Percentiles rank a stretch among this genome's conserved stretches.
Conservation (phyloP, 2,329 filamentous ascomycete species). For the Metarhizium sp. region DNA sequence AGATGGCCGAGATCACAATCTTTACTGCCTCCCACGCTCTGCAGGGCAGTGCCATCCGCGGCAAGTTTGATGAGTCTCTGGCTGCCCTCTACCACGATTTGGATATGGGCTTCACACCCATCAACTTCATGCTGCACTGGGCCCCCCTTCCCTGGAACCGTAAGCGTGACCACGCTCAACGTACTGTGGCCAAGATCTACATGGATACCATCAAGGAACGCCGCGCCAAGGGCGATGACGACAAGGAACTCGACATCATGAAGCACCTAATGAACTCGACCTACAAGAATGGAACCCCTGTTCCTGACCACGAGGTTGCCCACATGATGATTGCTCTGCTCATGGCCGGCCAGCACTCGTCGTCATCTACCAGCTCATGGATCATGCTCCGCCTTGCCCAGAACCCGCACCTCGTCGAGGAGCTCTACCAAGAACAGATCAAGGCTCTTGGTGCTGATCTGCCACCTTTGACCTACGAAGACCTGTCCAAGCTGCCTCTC, state of each 20-base stretch:
- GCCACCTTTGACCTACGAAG: constrained; percentile 66
- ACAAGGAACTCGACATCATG: constrained; percentile 66
- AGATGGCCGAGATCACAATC: constrained; percentile 79
- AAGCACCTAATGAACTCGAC: constrained; percentile 78
- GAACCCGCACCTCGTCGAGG: constrained; percentile 67
- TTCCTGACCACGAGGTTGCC: constrained; percentile 79
- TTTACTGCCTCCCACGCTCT: constrained; percentile 82
- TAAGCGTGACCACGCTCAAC: constrained; percentile 68
- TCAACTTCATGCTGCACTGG: constrained; percentile 89
- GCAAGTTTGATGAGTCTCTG: constrained; percentile 70
- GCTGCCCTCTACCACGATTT: constrained; percentile 80
- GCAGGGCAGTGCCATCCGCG: constrained; percentile 75
- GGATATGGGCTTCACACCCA: constrained; percentile 79
- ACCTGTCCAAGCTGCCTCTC: constrained; percentile 68
- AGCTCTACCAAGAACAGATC: constrained; percentile 76
- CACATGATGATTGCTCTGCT: constrained; percentile 92
- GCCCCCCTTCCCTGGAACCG: constrained; percentile 82
- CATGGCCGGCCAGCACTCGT: constrained; percentile 88
- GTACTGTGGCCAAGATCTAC: constrained; percentile 73
- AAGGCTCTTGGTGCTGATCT: constrained; percentile 63
- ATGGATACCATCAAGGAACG: constrained; percentile 72
- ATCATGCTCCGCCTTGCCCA: constrained; percentile 74
- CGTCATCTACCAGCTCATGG: constrained; percentile 76
- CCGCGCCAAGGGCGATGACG: constrained; percentile 39
- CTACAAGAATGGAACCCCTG: constrained; percentile 71